A percentile compares a stretch with the other conserved stretches of the same genome.
Evolutionary conservation across 176 grass and related monocot genomes (phyloP).

Genomic region (Triticum timopheevii): DNA sequence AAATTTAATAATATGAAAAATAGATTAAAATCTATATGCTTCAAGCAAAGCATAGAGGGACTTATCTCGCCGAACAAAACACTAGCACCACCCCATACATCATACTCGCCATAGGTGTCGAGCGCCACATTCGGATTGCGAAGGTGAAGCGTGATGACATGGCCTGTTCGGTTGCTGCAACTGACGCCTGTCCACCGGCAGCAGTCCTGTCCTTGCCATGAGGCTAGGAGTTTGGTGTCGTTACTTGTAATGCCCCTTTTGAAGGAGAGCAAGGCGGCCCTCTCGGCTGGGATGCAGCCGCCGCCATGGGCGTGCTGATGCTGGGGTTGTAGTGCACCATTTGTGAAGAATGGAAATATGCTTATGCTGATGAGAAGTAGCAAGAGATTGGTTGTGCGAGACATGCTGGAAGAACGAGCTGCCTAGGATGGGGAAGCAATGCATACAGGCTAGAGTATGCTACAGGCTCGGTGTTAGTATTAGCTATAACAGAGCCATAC

Average conservation of each 20-base stretch:
- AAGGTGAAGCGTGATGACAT: conserved; percentile 15
- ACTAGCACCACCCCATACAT: not conserved
- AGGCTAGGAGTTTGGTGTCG: not conserved
- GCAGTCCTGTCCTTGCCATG: conserved; percentile 24
- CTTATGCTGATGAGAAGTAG: not conserved
- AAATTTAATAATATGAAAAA: no score
- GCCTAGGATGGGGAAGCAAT: not conserved
- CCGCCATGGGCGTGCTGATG: no score
- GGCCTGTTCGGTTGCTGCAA: conserved; percentile 31
- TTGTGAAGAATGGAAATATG: no score
- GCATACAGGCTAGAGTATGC: not conserved
- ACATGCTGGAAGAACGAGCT: not conserved
- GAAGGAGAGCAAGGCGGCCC: conserved; percentile 35
- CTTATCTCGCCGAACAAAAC: conserved; percentile 33
- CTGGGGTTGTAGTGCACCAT: no score
- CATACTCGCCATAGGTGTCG: not conserved
- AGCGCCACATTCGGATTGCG: not conserved
- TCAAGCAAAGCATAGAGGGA: conserved; percentile 18
- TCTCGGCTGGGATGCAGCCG: not conserved
- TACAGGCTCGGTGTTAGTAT: no score
- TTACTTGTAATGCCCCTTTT: conserved; percentile 7
- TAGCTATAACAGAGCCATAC: no score
- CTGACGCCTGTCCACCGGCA: conserved; percentile 37
- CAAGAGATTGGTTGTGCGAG: not conserved
- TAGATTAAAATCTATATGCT: no score